Evolutionary conservation across 1,284 basidiomycete genomes (phyloP).

Genomic region (Tylopilus sp.): DNA sequence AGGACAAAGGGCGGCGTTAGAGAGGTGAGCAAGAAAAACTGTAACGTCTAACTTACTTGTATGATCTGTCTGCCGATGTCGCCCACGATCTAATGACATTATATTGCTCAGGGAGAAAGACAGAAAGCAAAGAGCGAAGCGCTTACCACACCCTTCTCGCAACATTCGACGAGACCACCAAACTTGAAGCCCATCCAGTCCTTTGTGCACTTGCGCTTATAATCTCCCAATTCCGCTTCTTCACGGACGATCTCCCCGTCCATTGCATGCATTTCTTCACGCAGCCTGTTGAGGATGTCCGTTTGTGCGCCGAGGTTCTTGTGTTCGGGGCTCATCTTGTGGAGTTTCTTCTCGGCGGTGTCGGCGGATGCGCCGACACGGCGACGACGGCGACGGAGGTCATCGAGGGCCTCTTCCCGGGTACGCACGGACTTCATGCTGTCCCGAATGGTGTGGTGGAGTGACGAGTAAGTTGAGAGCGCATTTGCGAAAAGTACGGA

Average conservation of each 20-base stretch:
- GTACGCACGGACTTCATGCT: slow-evolving; percentile 78
- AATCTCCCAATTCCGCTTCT: slow-evolving; percentile 81
- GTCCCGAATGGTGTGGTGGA: slow-evolving; percentile 73
- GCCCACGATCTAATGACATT: slow-evolving; percentile 62
- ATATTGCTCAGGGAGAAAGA: slow-evolving; percentile 1
- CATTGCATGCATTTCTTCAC: slow-evolving; percentile 75
- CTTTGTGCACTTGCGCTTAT: slow-evolving; percentile 70
- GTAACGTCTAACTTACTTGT: slow-evolving; percentile 43
- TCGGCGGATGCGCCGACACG: slow-evolving; percentile 73
- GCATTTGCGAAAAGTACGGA: slow-evolving; percentile 69
- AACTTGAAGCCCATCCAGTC: slow-evolving; percentile 85
- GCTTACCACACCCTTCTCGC: slow-evolving; percentile 70
- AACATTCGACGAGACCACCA: slow-evolving; percentile 81
- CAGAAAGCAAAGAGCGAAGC: slow-evolving; percentile 36
- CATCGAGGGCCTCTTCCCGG: slow-evolving; percentile 80
- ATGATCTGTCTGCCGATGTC: slow-evolving; percentile 79
- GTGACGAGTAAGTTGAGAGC: slow-evolving; percentile 67
- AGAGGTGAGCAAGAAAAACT: neutral
- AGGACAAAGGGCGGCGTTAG: neutral
- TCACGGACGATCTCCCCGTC: slow-evolving; percentile 84
- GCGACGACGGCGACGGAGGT: slow-evolving; percentile 69
- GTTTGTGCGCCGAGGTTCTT: slow-evolving; percentile 81
- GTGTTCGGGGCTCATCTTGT: slow-evolving; percentile 89
- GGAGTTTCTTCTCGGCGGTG: slow-evolving; percentile 84
- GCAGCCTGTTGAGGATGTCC: slow-evolving; percentile 68